These are phyloP conservation scores for Chaetoceros muelleri DNA, from an alignment of 108 stramenopile species.

Conservation along the genomic window DNA sequence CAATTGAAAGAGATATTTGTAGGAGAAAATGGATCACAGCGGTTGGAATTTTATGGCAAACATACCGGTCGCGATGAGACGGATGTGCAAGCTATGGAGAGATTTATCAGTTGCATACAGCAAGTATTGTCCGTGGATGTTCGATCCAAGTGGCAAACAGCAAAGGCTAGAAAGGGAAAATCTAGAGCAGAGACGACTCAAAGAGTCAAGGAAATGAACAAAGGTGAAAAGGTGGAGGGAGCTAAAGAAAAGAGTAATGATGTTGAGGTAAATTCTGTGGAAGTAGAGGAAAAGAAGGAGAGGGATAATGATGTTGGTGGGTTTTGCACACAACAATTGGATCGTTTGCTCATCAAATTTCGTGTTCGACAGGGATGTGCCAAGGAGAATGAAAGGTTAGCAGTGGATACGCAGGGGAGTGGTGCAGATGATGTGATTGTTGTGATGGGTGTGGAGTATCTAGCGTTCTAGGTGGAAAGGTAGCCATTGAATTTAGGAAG, in stretches of 20 bases:
- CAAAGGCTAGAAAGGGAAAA: conserved; percentile 58
- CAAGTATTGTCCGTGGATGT: conserved; percentile 78
- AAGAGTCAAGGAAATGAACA: conserved; percentile 29
- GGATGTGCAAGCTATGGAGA: conserved; percentile 19
- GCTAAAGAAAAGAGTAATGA: neutral
- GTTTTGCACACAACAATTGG: no score
- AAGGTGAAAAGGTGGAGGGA: neutral
- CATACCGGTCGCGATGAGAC: conserved; percentile 28
- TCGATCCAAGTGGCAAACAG: conserved; percentile 63
- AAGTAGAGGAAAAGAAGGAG: no score
- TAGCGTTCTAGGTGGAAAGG: no score
- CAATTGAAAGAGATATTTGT: conserved; percentile 28
- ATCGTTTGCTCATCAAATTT: no score
- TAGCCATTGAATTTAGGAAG: no score
- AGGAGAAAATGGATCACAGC: conserved; percentile 13
- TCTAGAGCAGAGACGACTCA: conserved; percentile 65
- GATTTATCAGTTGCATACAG: conserved; percentile 29
- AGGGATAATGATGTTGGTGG: no score
- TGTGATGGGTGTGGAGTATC: no score
- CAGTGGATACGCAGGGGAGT: no score
- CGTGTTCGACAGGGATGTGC: no score
- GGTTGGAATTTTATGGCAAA: conserved; percentile 68
- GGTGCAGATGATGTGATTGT: no score
- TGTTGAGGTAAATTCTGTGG: neutral
- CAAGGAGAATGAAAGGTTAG: no score